Base-by-base conservation (phyloP, 441 rosid genomes). In the Isatis lusitanica region DNA sequence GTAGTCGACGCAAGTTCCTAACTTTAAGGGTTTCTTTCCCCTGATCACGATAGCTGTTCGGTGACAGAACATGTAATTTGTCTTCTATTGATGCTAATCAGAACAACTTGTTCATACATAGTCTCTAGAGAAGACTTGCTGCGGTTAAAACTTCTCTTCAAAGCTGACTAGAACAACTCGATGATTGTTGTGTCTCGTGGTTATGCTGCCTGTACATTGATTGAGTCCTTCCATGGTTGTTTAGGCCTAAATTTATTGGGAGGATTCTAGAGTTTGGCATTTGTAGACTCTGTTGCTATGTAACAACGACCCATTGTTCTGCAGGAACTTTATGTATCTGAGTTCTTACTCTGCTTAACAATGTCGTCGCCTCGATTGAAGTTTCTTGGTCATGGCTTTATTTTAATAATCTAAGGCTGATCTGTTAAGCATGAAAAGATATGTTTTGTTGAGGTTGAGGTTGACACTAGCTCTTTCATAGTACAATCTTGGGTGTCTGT, bases 251-350 rank as follows among this genome's bases (percentile, higher is more conserved):
- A 26, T 26, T 4, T 56, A n/a, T 10, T 47, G 16, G 3, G 47
- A 24, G 21, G 51, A n/a, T 40, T 68, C 46, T 57, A 44, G 47
- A 33, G 12, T 71, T 52, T 40, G 24, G 24, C 24, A 21, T 2
- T 21, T 21, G 9, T 38, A 17, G 53, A 8, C 17, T 63, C 26
- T 62, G 9, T 15, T 35, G 21, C 56, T 63, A 33, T 47, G 7
- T 31, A 39, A 63, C 44, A 30, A 15, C 61, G 30, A 43, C 26
- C 10, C 46, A 21, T 31, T 63, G 70, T 21, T 64, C 30, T 62
- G 28, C 53, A 24, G 65, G 57, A 63, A 11, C 26, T 63, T 73
- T 17, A 12, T 73, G 42, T 66, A 39, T 57, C 61, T 66, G 3
- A 55, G 35, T 48, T 47, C 61, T 17, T 74, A 46, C 24, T 66